Evolutionary conservation across 148 eudicot species (phyloP).

Genomic region (Nepenthes mirabilis): DNA sequence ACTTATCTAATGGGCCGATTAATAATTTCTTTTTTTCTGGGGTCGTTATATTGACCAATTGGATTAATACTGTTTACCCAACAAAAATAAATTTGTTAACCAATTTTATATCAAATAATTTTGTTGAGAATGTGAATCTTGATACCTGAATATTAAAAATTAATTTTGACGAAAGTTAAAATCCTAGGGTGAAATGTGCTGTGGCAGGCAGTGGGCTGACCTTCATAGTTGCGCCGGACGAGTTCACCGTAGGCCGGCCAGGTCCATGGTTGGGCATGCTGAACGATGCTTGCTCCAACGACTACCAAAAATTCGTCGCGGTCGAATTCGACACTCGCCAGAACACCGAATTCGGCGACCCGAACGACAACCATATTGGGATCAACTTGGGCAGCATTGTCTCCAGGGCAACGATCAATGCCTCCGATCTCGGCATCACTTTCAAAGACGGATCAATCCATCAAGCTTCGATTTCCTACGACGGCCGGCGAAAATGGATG

Average conservation of each 20-base stretch:
- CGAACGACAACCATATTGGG: slow-evolving; percentile 76
- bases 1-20: too few relatives aligned
- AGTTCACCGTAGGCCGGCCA: slow-evolving; percentile 74
- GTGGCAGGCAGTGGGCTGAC: slow-evolving; percentile 60
- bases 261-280: slow-evolving; percentile 90
- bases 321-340: slow-evolving; percentile 61
- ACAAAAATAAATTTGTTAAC: too few relatives aligned
- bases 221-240: slow-evolving; percentile 63
- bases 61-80: too few relatives aligned
- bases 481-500: slow-evolving; percentile 29
- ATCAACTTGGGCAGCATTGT: slow-evolving; percentile 69
- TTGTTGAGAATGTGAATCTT: too few relatives aligned
- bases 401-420: slow-evolving; percentile 37
- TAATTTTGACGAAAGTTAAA: too few relatives aligned
- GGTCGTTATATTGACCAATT: too few relatives aligned
- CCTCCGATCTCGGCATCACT: slow-evolving; percentile 37
- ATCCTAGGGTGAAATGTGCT: too few relatives aligned
- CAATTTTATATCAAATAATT: too few relatives aligned
- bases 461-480: slow-evolving; percentile 41
- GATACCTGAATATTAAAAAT: too few relatives aligned
- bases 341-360: slow-evolving; percentile 61
- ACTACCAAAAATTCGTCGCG: slow-evolving; percentile 45
- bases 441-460: slow-evolving; percentile 49
- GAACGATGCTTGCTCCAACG: slow-evolving; percentile 60
- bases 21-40: too few relatives aligned